phyloP scores from a whole-genome alignment of 306 rosid genomes.

The Clitoria ternatea region DNA sequence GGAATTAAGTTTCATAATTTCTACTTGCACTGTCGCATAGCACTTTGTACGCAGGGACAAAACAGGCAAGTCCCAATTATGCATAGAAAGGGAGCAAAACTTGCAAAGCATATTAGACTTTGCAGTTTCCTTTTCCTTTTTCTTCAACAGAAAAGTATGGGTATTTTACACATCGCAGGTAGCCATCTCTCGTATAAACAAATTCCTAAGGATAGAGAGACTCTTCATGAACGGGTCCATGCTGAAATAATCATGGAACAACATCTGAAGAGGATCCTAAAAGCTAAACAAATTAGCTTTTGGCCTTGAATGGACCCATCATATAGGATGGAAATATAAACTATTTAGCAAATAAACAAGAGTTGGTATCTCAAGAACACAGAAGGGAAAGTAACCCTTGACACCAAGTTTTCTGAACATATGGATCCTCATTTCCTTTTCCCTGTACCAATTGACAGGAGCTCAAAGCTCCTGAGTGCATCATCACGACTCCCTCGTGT shows the following conservation, averaged over 20 bases:
- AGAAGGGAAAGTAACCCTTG: constrained; percentile 23
- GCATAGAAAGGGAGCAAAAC: constrained; percentile 23
- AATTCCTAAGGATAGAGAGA: constrained; percentile 34
- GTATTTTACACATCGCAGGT: constrained; percentile 39
- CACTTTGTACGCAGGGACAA: too few relatives aligned
- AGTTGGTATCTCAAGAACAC: constrained; percentile 28
- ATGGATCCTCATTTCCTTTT: constrained; percentile 70
- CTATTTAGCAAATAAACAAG: constrained; percentile 30
- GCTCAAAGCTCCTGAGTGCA: constrained; percentile 81
- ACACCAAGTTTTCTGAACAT: constrained; percentile 20
- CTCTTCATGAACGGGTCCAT: constrained; percentile 43
- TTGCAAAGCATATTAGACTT: constrained; percentile 8
- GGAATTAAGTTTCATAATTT: too few relatives aligned
- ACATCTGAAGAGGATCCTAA: constrained; percentile 30
- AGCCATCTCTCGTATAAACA: constrained; percentile 50
- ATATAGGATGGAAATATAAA: constrained; percentile 62
- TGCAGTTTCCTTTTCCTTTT: constrained; percentile 29
- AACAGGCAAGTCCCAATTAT: too few relatives aligned
- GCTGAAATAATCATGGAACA: constrained; percentile 40
- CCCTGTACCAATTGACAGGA: constrained; percentile 83
- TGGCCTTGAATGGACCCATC: constrained; percentile 49
- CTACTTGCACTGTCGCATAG: too few relatives aligned
- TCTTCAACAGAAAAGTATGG: constrained; percentile 19
- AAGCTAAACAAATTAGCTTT: constrained; percentile 32
- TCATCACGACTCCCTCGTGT: constrained; percentile 75